Conservation (phyloP, 176 grass and related monocot species). For the Melocanna baccifera region DNA sequence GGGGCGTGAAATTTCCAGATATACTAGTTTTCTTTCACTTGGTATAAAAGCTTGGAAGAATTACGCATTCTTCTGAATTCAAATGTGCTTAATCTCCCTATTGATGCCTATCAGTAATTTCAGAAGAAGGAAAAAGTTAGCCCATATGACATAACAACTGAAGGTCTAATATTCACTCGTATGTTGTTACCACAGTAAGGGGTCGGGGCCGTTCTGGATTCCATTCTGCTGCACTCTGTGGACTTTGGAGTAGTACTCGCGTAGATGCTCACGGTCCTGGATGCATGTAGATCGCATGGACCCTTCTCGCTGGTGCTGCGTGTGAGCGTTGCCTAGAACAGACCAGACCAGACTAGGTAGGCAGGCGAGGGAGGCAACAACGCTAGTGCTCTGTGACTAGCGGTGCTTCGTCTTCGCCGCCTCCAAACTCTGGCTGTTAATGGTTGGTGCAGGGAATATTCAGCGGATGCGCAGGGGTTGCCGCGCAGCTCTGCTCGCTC, state of each 20-base stretch:
- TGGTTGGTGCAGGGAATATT: conserved; percentile 57
- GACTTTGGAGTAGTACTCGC: not conserved
- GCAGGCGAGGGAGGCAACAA: not conserved
- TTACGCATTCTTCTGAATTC: not conserved
- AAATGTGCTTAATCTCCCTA: not conserved
- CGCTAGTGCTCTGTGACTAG: not conserved
- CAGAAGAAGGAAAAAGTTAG: not conserved
- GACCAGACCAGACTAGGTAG: not conserved
- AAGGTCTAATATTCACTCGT: not conserved
- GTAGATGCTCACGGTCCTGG: not conserved
- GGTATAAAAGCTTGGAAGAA: not conserved
- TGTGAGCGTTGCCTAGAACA: not conserved
- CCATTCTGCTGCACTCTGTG: not conserved
- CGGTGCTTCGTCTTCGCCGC: not conserved
- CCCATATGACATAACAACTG: not conserved
- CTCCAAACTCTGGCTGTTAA: conserved; percentile 25
- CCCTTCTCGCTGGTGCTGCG: not conserved
- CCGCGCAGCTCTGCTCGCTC: not conserved
- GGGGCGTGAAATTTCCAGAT: not conserved
- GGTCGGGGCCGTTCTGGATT: conserved; percentile 7
- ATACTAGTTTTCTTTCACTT: too few species aligned
- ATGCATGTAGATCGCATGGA: not conserved
- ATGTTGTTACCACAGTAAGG: not conserved
- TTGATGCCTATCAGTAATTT: not conserved
- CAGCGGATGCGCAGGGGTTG: conserved; percentile 33